Base-by-base conservation (phyloP, 2,329 filamentous ascomycete species). In the Sporothrix brasiliensis region DNA sequence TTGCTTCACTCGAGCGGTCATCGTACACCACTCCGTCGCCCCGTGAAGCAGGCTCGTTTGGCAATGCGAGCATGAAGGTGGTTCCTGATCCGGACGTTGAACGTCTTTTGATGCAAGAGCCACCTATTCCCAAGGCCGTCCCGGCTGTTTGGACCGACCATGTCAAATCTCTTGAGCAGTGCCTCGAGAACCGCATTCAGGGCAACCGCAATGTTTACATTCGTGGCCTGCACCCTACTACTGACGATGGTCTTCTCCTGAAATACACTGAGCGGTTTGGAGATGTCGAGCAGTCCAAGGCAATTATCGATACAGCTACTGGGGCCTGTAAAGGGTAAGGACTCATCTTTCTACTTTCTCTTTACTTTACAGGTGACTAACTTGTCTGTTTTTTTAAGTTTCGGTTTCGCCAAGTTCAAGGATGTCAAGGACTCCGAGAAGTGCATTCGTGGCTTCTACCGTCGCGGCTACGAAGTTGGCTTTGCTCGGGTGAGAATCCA, bases 191-290 rank as follows among this genome's bases (percentile, higher is more conserved):
- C 77, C 91, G 93, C 71, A 95, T 90, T 71, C 83, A 92, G 63
- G 94, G 94, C 58, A 97, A 98, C 78, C 95, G 93, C 73, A 99
- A 99, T 77, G 94, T 99, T 74, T 99, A 99, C 83, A 97, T 99
- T 74, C 92, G 95, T 72, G 96, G 96, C 21, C 90, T 99, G 73
- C 92, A 97, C 74, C 94, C 95, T 0, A 94, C 96, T 76, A 99
- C 94, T 0, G 95, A 96, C 65, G 95, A 99, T 77, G 92, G 96
- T 66, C 90, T 96, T 78, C 84, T 99, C 21, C 87, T 91, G 76
- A 85, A 86, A 56, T 98, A 95, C 81, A 91, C 94, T 56, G 85
- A 88, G 75, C 92, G 94, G 67, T 99, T 98, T 78, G 96, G 95
- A 54, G 89, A 91, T 72, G 95, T 99, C 71, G 93, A 97, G 82